Conservation (phyloP, 139 green algal species). For the Chlamydomonas schloesseri region DNA sequence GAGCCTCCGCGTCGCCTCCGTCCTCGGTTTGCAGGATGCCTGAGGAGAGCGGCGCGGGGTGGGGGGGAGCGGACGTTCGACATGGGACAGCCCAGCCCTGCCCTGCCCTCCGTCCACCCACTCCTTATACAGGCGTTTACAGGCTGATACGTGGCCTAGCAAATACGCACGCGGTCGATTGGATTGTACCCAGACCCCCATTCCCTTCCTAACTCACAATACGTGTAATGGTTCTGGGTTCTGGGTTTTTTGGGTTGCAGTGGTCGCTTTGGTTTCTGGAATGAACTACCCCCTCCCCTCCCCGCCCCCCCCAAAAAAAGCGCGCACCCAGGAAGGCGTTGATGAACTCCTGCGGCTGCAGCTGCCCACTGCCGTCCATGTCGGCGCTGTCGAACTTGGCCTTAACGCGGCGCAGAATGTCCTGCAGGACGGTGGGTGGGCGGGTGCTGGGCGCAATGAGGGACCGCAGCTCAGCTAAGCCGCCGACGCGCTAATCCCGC, state of each 20-base stretch:
- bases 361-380: slow-evolving; percentile 56
- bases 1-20: slow-evolving; percentile 54
- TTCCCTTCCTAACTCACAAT: no score
- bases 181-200: no score
- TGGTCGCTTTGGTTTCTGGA: no score
- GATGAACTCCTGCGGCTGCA: slow-evolving; percentile 76
- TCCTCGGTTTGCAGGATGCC: slow-evolving; percentile 72
- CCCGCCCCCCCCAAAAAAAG: background rate
- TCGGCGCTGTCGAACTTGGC: slow-evolving; percentile 71
- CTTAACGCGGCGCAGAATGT: slow-evolving; percentile 55
- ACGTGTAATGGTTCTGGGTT: no score
- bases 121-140: no score
- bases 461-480: background rate
- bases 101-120: background rate
- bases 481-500: background rate
- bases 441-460: background rate
- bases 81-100: no score
- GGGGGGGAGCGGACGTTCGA: background rate
- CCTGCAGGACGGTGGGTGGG: background rate
- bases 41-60: background rate
- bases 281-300: no score
- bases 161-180: no score
- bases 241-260: no score
- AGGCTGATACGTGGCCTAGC: no score
- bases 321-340: slow-evolving; percentile 63